Base-by-base conservation (phyloP, 257 asterid species). In the Ocimum tenuiflorum region DNA sequence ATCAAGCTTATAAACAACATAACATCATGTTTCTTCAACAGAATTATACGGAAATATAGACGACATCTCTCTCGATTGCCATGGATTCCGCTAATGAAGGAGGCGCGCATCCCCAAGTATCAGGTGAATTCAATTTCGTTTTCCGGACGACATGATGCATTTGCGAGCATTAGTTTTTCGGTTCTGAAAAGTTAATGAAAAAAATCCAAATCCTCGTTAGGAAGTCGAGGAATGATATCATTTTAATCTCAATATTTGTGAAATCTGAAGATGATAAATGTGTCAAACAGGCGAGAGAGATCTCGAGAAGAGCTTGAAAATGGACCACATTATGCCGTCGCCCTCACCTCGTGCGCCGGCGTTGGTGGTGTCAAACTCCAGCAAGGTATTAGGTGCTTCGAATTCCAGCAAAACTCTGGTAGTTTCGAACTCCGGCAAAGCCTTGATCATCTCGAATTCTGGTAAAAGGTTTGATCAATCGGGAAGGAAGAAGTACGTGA, bases 401-500 rank as follows among this genome's bases (percentile, higher is more conserved):
- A 82, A 71, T 64, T 88, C 95, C 60, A 83, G 82, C 23, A 86
- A 86, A 60, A 80, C 88, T 3, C 65, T 88, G 77, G 79, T 80
- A 74, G 78, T 78, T 3, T 88, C 96, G 0, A 84, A 77, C 77
- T 84, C 95, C 68, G 80, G 82, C 1, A 83, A 80, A 67, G 85
- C 83, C 46, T 18, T 82, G 58, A 53, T 80, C 9, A 78, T 75
- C 36, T 82, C 88, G 18, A 82, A 77, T 68, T 82, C 84, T 3
- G 82, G 85, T 13, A 81, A 75, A 33, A 45, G 70, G 47, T 8
- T 83, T 75, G 64, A 86, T 52, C 86, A 73, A 58, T 67, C 81
- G 12, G 89, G 90, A 11, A 84, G 80, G 74, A 82, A 82, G 79
- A 90, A 87, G 83, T 88, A 90, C 51, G 97, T 90, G 76, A 90